Conservation (phyloP, 768 basidiomycete species). For the Suillus americanus region DNA sequence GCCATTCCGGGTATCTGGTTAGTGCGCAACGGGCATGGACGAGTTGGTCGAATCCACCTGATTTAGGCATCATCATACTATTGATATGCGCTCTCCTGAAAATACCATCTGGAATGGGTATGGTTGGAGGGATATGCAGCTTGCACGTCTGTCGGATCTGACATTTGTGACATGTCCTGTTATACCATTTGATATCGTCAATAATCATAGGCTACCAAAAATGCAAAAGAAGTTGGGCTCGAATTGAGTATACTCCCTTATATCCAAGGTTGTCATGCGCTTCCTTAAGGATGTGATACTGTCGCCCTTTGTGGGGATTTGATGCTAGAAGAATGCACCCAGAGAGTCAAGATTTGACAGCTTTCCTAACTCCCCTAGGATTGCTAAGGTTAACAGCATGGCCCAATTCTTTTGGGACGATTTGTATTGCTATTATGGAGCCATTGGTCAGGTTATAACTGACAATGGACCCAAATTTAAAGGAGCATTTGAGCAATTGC, state of each 20-base stretch:
- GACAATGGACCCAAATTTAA: no score
- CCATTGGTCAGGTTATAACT: no score
- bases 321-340: no score
- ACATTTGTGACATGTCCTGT: background rate
- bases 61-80: slow-evolving; percentile 6
- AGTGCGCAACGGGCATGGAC: slow-evolving; percentile 8
- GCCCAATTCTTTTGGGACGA: background rate
- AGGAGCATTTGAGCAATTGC: no score
- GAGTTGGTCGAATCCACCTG: slow-evolving; percentile 15
- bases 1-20: slow-evolving; percentile 19
- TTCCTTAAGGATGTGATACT: background rate
- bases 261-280: background rate
- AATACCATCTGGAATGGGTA: background rate
- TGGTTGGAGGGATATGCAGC: background rate
- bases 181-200: background rate
- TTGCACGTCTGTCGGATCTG: background rate
- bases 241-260: slow-evolving; percentile 3
- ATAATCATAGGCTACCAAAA: slow-evolving; percentile 8
- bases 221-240: accelerated
- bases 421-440: no score
- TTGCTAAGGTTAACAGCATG: no score
- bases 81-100: background rate
- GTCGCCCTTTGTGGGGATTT: no score
- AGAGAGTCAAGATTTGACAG: no score
- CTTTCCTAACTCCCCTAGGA: no score